phyloP scores from a whole-genome alignment of 768 basidiomycete species.

The Suillus decipiens region DNA sequence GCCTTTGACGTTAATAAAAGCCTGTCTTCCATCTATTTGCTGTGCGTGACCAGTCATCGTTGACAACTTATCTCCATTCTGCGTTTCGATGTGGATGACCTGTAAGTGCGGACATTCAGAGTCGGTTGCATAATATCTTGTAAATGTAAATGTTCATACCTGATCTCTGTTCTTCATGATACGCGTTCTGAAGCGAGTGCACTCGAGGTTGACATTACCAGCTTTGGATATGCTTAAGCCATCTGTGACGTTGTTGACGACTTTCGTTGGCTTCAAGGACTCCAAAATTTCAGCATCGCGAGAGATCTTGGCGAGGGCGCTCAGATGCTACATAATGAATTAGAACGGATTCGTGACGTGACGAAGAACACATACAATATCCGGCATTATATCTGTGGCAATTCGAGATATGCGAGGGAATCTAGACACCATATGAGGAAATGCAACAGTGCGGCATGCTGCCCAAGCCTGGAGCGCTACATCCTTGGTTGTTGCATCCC shows the following conservation, averaged over 20 bases:
- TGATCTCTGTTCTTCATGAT: slow-evolving; percentile 25
- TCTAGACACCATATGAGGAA: slow-evolving; percentile 21
- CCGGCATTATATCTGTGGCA: slow-evolving; percentile 27
- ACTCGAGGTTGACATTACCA: slow-evolving; percentile 35
- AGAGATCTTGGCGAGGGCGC: slow-evolving; percentile 20
- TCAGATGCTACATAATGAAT: slow-evolving; percentile 37
- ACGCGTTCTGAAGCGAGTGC: slow-evolving; percentile 46
- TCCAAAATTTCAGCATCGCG: slow-evolving; percentile 46
- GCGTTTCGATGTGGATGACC: neutral
- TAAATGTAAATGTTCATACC: neutral
- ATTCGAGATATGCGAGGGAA: slow-evolving; percentile 21
- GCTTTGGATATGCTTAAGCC: slow-evolving; percentile 19
- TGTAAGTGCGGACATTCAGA: neutral
- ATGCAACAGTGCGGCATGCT: slow-evolving; percentile 30
- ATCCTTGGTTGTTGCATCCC: slow-evolving; percentile 9
- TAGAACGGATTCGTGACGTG: neutral
- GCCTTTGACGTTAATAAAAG: slow-evolving; percentile 29
- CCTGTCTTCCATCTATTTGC: slow-evolving; percentile 39
- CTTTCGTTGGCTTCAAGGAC: slow-evolving; percentile 45
- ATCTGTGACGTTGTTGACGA: slow-evolving; percentile 42
- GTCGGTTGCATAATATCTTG: neutral
- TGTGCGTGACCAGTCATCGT: slow-evolving; percentile 23
- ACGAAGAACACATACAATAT: slow-evolving; percentile 26
- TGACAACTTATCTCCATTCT: neutral
- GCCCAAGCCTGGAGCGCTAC: slow-evolving; percentile 28